A percentile compares a stretch with the other conserved stretches of the same genome.
Evolutionary conservation across 176 grass and related monocot species (phyloP).

Genomic region (Cymbopogon citratus): DNA sequence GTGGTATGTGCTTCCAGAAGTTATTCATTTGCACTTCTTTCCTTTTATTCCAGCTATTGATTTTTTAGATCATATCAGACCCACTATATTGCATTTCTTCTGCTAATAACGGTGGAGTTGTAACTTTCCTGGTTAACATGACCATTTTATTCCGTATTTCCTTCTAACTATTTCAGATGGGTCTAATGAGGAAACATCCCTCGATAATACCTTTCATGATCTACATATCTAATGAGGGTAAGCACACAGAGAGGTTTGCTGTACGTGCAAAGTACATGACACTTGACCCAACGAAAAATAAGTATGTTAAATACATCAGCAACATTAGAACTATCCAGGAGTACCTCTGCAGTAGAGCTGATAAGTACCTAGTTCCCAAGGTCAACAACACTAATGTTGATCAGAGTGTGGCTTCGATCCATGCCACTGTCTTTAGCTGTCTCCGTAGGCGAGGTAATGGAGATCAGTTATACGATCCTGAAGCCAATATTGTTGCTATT

Average conservation of each 20-base stretch:
- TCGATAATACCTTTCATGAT: conserved; percentile 96
- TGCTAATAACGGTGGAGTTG: not conserved
- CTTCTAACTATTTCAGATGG: conserved; percentile 60
- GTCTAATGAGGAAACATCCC: conserved; percentile 93
- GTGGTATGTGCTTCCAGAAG: conserved; percentile 53
- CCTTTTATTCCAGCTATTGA: not conserved
- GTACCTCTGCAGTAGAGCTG: conserved; percentile 76
- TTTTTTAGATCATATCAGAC: not conserved
- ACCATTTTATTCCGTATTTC: not conserved
- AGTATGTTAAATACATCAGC: conserved; percentile 16
- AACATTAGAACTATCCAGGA: conserved; percentile 94
- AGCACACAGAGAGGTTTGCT: conserved; percentile 90
- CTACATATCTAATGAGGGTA: conserved; percentile 80
- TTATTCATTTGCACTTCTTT: not conserved
- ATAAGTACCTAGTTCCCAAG: conserved; percentile 85
- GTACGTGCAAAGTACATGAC: conserved; percentile 98
- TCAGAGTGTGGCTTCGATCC: conserved; percentile 84
- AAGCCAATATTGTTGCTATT: conserved; percentile 62
- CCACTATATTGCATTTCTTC: not conserved
- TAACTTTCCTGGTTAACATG: not conserved
- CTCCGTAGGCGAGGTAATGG: conserved; percentile 53
- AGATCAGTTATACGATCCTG: conserved; percentile 59
- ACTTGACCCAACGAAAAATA: no score
- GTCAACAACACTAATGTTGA: conserved; percentile 96
- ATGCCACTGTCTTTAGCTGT: conserved; percentile 78